A percentile compares a stretch with the other conserved stretches of the same genome.
Conservation (phyloP, 805 yeast species). For the Suhomyces xylopsoci region DNA sequence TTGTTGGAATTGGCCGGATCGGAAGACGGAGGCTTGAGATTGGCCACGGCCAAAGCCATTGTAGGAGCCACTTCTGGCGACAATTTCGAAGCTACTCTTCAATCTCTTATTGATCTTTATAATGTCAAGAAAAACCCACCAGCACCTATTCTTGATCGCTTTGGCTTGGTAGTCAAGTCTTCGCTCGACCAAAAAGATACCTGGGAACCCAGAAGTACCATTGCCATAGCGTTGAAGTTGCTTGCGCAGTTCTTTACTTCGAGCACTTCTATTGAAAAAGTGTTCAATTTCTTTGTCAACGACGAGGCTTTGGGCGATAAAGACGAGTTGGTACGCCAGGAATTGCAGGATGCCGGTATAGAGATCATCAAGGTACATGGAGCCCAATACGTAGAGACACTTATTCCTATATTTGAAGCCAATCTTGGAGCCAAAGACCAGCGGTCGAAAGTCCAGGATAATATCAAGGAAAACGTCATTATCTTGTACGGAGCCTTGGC, state of each 20-base stretch:
- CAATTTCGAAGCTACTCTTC: slow-evolving; percentile 34
- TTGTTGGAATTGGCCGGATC: slow-evolving; percentile 52
- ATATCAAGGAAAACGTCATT: slow-evolving; percentile 73
- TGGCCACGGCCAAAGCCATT: slow-evolving; percentile 69
- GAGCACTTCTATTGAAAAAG: slow-evolving; percentile 42
- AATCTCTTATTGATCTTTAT: slow-evolving; percentile 54
- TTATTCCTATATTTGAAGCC: slow-evolving; percentile 79
- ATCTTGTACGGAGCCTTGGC: slow-evolving; percentile 90
- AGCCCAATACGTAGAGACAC: slow-evolving; percentile 57
- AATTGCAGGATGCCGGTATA: slow-evolving; percentile 87
- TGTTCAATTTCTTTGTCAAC: slow-evolving; percentile 63
- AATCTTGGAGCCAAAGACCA: slow-evolving; percentile 52
- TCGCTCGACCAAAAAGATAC: slow-evolving; percentile 62
- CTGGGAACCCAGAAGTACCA: slow-evolving; percentile 84
- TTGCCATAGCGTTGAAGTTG: slow-evolving; percentile 63
- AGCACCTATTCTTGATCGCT: slow-evolving; percentile 72
- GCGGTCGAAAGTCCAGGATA: slow-evolving; percentile 51
- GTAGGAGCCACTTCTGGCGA: slow-evolving; percentile 46
- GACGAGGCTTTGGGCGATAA: slow-evolving; percentile 72
- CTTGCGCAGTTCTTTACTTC: slow-evolving; percentile 46
- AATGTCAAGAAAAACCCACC: slow-evolving; percentile 65
- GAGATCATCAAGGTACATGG: slow-evolving; percentile 68
- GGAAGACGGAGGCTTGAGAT: slow-evolving; percentile 63
- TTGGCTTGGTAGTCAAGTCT: slow-evolving; percentile 69
- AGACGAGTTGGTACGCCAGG: slow-evolving; percentile 69